Conservation (phyloP, 202 grass and related monocot species). For the Brachypodium distachyon region DNA sequence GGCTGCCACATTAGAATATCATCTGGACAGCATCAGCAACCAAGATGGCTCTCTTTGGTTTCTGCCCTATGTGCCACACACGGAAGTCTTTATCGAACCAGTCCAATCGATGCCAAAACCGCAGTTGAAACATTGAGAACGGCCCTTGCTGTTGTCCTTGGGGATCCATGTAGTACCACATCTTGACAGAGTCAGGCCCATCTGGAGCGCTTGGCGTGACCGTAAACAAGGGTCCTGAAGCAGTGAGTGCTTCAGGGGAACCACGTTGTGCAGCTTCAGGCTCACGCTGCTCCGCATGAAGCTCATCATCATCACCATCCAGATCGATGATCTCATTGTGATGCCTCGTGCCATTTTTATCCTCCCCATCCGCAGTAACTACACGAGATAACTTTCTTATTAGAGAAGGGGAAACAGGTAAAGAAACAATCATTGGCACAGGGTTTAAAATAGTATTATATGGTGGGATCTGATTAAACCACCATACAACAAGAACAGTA, state of each 20-base stretch:
- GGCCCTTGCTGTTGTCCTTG: slow-evolving; percentile 36
- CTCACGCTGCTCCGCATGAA: background rate
- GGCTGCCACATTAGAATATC: background rate
- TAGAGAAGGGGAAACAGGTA: background rate
- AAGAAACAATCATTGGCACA: slow-evolving; percentile 8
- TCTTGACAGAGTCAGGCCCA: background rate
- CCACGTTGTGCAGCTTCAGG: background rate
- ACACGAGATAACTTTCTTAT: background rate
- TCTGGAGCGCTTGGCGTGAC: too few species aligned
- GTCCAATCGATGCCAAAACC: slow-evolving; percentile 17
- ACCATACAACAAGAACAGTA: background rate
- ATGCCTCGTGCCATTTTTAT: background rate
- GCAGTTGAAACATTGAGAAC: slow-evolving; percentile 30
- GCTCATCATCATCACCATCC: slow-evolving; percentile 15
- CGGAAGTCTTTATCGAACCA: slow-evolving; percentile 45
- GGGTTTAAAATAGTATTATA: background rate
- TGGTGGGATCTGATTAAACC: background rate
- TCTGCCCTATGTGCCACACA: slow-evolving; percentile 49
- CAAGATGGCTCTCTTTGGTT: slow-evolving; percentile 23
- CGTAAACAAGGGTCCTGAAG: background rate
- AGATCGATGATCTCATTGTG: slow-evolving; percentile 5
- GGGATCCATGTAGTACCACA: slow-evolving; percentile 63
- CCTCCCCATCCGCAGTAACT: slow-evolving; percentile 15
- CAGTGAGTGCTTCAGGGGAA: background rate
- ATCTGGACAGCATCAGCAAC: slow-evolving; percentile 31